Evolutionary conservation across 2,329 filamentous ascomycete species (phyloP).

Genomic region (Metarhizium brunneum): DNA sequence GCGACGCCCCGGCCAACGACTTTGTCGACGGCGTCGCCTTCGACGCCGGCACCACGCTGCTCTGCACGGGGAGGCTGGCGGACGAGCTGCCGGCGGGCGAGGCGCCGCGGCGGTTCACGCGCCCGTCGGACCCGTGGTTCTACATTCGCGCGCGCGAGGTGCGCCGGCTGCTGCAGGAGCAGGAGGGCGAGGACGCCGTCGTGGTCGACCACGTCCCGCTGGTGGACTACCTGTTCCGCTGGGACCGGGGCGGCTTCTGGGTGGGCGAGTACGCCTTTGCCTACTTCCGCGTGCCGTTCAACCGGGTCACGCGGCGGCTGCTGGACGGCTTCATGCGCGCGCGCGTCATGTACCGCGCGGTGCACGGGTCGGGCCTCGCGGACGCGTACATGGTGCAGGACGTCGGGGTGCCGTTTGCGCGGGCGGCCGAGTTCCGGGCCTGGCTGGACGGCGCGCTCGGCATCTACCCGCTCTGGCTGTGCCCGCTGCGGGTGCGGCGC

Average conservation of each 20-base stretch:
- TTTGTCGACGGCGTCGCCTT: slow-evolving; percentile 66
- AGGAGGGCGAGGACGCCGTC: slow-evolving; percentile 8
- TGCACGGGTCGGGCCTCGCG: slow-evolving; percentile 51
- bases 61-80: slow-evolving; percentile 51
- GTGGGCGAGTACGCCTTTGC: slow-evolving; percentile 51
- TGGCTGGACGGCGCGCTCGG: slow-evolving; percentile 36
- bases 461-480: slow-evolving; percentile 49
- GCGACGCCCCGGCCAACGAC: slow-evolving; percentile 35
- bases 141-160: slow-evolving; percentile 55
- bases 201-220: slow-evolving; percentile 48
- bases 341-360: slow-evolving; percentile 54
- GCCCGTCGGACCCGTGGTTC: slow-evolving; percentile 60
- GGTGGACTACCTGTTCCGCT: slow-evolving; percentile 60
- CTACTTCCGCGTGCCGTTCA: slow-evolving; percentile 59
- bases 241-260: slow-evolving; percentile 64
- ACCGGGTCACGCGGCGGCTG: slow-evolving; percentile 49
- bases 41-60: slow-evolving; percentile 40
- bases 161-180: slow-evolving; percentile 17
- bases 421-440: slow-evolving; percentile 32
- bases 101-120: slow-evolving; percentile 40
- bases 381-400: slow-evolving; percentile 58
- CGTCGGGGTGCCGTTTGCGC: slow-evolving; percentile 40
- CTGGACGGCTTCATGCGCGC: slow-evolving; percentile 56
- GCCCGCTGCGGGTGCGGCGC: slow-evolving; percentile 37
- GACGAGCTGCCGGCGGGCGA: slow-evolving; percentile 30